A percentile compares a stretch with the other conserved stretches of the same genome.
Conservation (phyloP, 2,329 filamentous ascomycete species). For the Sphaerulina musiva region DNA sequence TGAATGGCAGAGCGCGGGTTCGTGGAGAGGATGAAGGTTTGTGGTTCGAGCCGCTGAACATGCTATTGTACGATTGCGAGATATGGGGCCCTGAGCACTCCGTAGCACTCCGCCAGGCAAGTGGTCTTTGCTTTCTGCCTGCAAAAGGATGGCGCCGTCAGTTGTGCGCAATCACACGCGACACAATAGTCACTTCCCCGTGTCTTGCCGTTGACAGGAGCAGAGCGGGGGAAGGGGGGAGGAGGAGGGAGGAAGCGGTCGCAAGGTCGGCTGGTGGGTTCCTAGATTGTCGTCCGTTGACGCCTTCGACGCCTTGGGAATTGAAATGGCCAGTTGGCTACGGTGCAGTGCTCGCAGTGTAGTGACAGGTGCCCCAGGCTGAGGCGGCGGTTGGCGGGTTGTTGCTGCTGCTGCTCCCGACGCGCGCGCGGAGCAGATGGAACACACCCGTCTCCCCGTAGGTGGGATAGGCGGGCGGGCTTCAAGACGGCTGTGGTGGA, state of each 20-base stretch:
- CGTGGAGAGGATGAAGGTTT: constrained; percentile 15
- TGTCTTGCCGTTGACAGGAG: constrained; percentile 7
- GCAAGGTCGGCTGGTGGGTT: constrained; percentile 17
- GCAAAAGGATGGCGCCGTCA: constrained; percentile 5
- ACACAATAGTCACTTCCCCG: constrained; percentile 13
- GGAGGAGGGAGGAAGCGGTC: constrained; percentile 6
- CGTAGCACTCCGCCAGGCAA: neutral
- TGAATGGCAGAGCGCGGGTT: constrained; percentile 5
- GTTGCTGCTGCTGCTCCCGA: constrained; percentile 14
- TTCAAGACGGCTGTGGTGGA: constrained; percentile 17
- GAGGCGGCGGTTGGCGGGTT: neutral
- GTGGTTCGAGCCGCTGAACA: constrained; percentile 19
- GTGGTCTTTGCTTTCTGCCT: constrained; percentile 13
- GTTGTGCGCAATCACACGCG: constrained; percentile 21
- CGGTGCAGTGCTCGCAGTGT: too few relatives aligned
- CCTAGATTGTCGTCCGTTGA: constrained; percentile 20
- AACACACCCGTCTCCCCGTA: constrained; percentile 20
- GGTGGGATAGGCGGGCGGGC: constrained; percentile 7
- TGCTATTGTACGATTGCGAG: constrained; percentile 18
- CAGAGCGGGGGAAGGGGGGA: constrained; percentile 5
- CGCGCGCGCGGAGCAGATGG: constrained; percentile 16
- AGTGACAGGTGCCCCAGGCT: constrained; percentile 2
- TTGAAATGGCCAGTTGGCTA: neutral
- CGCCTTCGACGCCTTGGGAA: constrained; percentile 8
- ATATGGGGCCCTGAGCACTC: constrained; percentile 6